Evolutionary conservation across 1,139 yeast genomes (phyloP), one percentile per base, ranked within the genome.

Genomic region (Candida sanyaensis): DNA sequence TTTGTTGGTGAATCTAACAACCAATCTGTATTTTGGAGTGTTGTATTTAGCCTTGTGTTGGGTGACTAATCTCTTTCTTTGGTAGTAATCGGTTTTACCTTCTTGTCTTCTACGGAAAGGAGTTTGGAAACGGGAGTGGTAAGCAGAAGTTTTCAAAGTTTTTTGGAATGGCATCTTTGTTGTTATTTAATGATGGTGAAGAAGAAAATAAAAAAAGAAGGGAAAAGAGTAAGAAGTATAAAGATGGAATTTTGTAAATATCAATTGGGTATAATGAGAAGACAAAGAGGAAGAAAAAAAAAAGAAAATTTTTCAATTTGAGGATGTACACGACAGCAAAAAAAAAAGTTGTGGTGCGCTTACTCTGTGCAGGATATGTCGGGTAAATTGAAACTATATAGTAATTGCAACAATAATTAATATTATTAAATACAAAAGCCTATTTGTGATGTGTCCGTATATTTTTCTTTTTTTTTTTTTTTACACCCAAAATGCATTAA

Each of bases 101-200:
- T 95, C 98, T 77, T 96, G 91, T 88, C 99, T 90, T 87, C 99
- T 91, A 80, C 99, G 91, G 97, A 91, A 93, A 65, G 98, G 97
- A 75, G 99, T 93, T 84, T 93, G 99, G 96, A 86, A 93, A 78
- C 99, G 93, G 75, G 98, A 91, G 85, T 85, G 91, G 93, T 95
- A 93, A 65, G 98, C 95, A 68, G 96, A 85, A 71, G 83, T 76
- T 85, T 91, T 91, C 65, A 73, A 69, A 59, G 69, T 68, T 73
- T 83, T 83, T 68, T 79, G 75, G 91, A 90, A 90, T 69, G 84
- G 81, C 97, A 90, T 90, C 73, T 67, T 78, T 43, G 34, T 12
- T 30, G 13, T 28, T 33, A 17, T 33, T 13, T 10, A 11, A 10
- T 36, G 29, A 23, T n/a, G 39, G 24, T 32, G 36, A 24, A 11